Evolutionary conservation across 352 stramenopile species (phyloP).

Genomic region (Pythium aquatile): DNA sequence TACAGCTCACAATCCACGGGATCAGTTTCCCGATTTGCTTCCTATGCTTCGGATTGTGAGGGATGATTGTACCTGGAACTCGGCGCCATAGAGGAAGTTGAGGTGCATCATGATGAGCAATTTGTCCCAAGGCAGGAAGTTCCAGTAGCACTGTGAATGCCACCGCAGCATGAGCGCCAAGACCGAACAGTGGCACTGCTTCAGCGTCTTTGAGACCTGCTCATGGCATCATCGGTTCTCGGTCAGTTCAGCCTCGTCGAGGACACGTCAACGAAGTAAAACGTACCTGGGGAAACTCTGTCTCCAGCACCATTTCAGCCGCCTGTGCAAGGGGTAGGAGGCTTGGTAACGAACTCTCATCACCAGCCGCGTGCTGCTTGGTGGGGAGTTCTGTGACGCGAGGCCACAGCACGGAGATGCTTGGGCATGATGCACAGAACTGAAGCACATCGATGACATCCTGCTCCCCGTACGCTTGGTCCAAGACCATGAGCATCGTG

Average conservation of each 20-base stretch:
- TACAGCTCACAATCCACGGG: conserved; percentile 9
- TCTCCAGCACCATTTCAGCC: conserved; percentile 43
- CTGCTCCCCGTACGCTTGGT: conserved; percentile 30
- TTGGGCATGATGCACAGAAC: conserved; percentile 29
- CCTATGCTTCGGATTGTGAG: no score
- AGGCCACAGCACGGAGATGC: conserved; percentile 41
- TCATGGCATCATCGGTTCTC: not conserved
- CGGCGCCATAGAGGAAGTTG: conserved; percentile 48
- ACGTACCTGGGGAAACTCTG: conserved; percentile 52
- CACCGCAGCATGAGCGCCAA: conserved; percentile 45
- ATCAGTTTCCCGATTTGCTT: not conserved
- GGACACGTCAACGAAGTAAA: not conserved
- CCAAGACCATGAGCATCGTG: conserved; percentile 57
- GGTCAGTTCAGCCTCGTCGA: not conserved
- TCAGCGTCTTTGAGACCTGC: conserved; percentile 43
- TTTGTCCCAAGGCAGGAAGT: conserved; percentile 67
- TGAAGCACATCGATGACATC: conserved; percentile 39
- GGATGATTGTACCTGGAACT: conserved; percentile 46
- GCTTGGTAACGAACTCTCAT: not conserved
- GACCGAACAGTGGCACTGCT: conserved; percentile 48
- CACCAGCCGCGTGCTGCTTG: not conserved
- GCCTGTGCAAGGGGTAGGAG: conserved; percentile 35
- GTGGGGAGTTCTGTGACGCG: not conserved
- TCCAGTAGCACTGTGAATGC: conserved; percentile 65
- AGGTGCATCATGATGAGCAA: conserved; percentile 53